A percentile compares a stretch with the other conserved stretches of the same genome.
Evolutionary conservation across 768 basidiomycete species (phyloP).

Genomic region (Macrolepiota dolichaula): DNA sequence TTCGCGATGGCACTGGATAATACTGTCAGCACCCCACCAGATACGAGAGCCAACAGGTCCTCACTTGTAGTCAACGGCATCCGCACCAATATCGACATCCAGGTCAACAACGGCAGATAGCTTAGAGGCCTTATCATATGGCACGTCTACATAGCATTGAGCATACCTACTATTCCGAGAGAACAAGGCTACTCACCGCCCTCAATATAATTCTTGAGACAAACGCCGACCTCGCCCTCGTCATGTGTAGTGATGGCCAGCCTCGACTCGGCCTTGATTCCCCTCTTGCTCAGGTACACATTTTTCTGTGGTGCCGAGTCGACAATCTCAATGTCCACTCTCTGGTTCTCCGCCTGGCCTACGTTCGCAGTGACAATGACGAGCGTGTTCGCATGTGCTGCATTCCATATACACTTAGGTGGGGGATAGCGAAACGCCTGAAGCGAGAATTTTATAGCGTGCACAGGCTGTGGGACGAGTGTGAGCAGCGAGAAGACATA

Average conservation of each 20-base stretch:
- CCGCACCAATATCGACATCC: slow-evolving; percentile 97
- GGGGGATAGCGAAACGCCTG: slow-evolving; percentile 69
- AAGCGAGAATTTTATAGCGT: slow-evolving; percentile 85
- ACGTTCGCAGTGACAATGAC: slow-evolving; percentile 97
- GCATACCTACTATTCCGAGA: not conserved
- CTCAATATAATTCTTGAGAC: slow-evolving; percentile 81
- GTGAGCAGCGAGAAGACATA: slow-evolving; percentile 23
- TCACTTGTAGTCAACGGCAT: slow-evolving; percentile 98
- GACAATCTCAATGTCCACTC: slow-evolving; percentile 91
- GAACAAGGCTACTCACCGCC: slow-evolving; percentile 49
- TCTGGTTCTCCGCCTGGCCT: slow-evolving; percentile 68
- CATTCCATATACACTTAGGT: slow-evolving; percentile 93
- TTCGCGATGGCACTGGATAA: slow-evolving; percentile 88
- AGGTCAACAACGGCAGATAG: slow-evolving; percentile 77
- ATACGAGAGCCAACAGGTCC: slow-evolving; percentile 22
- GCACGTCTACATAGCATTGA: slow-evolving; percentile 29
- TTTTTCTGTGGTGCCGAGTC: slow-evolving; percentile 85
- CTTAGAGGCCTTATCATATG: slow-evolving; percentile 42
- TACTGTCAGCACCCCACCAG: slow-evolving; percentile 4
- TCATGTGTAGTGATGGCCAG: slow-evolving; percentile 92
- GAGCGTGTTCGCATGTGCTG: slow-evolving; percentile 79
- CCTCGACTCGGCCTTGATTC: slow-evolving; percentile 87
- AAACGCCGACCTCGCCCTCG: slow-evolving; percentile 94
- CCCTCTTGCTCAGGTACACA: slow-evolving; percentile 86
- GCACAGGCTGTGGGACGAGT: slow-evolving; percentile 24